Conservation (phyloP, 371 early-diverging fungal species). For the Mortierella sp. region DNA sequence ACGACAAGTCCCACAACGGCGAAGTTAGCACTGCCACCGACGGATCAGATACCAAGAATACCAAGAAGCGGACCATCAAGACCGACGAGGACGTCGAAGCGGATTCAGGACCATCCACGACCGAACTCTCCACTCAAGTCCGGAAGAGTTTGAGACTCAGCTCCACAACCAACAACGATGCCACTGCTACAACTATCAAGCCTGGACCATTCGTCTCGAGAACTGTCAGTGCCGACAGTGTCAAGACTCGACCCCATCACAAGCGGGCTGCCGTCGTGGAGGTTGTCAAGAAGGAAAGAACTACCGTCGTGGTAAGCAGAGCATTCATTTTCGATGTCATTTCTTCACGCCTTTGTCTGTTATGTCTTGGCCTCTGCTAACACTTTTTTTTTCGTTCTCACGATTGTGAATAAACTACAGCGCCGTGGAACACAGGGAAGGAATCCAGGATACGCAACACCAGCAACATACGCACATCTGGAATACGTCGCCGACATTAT, state of each 20-base stretch:
- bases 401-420: background rate
- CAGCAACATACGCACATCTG: slow-evolving; percentile 50
- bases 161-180: slow-evolving; percentile 16
- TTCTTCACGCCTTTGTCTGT: background rate
- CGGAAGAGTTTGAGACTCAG: slow-evolving; percentile 19
- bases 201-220: slow-evolving; percentile 21
- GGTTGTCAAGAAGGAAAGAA: slow-evolving; percentile 17
- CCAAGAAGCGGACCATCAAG: slow-evolving; percentile 28
- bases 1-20: slow-evolving; percentile 17
- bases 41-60: background rate
- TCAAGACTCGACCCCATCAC: slow-evolving; percentile 41
- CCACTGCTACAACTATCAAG: background rate
- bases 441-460: slow-evolving; percentile 35
- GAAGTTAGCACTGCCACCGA: slow-evolving; percentile 2
- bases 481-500: slow-evolving; percentile 70
- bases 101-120: background rate
- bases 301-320: slow-evolving; percentile 3
- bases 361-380: background rate
- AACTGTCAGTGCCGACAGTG: slow-evolving; percentile 36
- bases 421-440: slow-evolving; percentile 20
- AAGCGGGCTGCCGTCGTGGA: slow-evolving; percentile 4
- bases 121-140: background rate
- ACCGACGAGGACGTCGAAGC: background rate
- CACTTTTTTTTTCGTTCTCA: background rate
- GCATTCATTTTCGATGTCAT: background rate